Evolutionary conservation across 1,284 basidiomycete genomes (phyloP), one percentile per base, ranked within the genome.

Genomic region (Ustilago curta): DNA sequence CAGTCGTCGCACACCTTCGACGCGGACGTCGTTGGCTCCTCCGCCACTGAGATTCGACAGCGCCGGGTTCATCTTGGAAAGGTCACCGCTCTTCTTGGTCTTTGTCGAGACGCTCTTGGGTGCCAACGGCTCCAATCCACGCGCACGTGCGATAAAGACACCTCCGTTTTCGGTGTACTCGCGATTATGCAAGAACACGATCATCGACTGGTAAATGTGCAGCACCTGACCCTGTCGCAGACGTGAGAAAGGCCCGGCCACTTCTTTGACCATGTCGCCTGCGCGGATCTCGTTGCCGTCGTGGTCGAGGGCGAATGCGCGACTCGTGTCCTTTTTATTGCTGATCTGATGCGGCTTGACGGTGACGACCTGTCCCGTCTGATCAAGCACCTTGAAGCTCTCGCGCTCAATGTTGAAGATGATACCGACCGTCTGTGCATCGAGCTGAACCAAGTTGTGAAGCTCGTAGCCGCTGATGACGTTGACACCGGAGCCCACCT

Each of bases 341-440:
- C 79, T 81, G 78, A 99, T 97, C 85, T 99, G 95, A 75, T 95
- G 93, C 8, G 95, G 94, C 80, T 92, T 91, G n/a, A 98, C 92
- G 7, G 92, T 88, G 21, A 94, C 91, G 25, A 93, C 89, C 53
- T 81, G 76, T 1, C 94, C 93, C 76, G 94, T 92, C 85, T 98
- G 96, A 84, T 99, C 96, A 50, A 99, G 89, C 0, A 99, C 92
- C 64, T 93, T 92, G 89, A 99, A 95, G 8, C 93, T 91, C 82
- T 94, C 93, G 19, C 94, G 91, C 85, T 99, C 97, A 4, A 96
- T 95, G 86, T 97, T 97, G 89, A 92, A 97, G 77, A 99, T 96
- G 67, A 99, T 94, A 83, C 95, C 96, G 27, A 95, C 93, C 2
- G 95, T 97, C 84, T 94, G 92, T 37, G 91, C 89, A 85, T 98